Conservation (phyloP, 208 protist genomes). For the Porcisia deanei region DNA sequence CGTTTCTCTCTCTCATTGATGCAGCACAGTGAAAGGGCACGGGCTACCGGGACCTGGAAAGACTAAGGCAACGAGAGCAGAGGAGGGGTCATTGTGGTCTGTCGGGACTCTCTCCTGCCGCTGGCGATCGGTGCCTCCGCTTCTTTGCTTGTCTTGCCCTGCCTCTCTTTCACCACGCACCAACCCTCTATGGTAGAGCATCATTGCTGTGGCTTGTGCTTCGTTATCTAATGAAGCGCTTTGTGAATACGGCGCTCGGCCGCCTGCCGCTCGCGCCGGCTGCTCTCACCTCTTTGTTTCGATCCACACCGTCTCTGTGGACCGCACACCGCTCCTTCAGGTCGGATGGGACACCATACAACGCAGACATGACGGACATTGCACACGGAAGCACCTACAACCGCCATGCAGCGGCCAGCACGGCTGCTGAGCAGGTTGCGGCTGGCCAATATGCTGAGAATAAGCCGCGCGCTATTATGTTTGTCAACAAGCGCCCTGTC, state of each 20-base stretch:
- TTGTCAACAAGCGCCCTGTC: conserved; percentile 90
- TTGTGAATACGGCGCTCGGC: conserved; percentile 6
- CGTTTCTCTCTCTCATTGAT: background rate
- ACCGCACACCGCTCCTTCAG: conserved; percentile 53
- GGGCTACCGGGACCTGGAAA: background rate
- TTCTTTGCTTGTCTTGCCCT: background rate
- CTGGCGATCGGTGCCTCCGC: too few species aligned
- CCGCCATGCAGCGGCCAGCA: conserved; percentile 39
- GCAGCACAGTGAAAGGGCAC: background rate
- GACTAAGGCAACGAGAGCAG: background rate
- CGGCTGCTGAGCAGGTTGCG: conserved; percentile 66
- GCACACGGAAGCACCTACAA: conserved; percentile 68
- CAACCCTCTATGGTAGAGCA: background rate
- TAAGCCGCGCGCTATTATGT: conserved; percentile 91
- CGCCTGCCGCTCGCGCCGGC: background rate
- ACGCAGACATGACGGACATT: conserved; percentile 57
- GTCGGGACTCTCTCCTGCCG: too few species aligned
- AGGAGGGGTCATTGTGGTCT: background rate
- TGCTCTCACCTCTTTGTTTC: background rate
- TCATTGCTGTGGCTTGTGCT: background rate
- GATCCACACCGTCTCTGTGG: conserved; percentile 8
- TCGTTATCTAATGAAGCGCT: conserved; percentile 18
- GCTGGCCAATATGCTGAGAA: conserved; percentile 86
- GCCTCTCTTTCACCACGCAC: background rate
- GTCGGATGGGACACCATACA: conserved; percentile 73